A percentile compares a stretch with the other conserved stretches of the same genome.
These are phyloP conservation scores for Ogataea pignaliae DNA, from an alignment of 805 yeast species.

Conservation along the genomic window DNA sequence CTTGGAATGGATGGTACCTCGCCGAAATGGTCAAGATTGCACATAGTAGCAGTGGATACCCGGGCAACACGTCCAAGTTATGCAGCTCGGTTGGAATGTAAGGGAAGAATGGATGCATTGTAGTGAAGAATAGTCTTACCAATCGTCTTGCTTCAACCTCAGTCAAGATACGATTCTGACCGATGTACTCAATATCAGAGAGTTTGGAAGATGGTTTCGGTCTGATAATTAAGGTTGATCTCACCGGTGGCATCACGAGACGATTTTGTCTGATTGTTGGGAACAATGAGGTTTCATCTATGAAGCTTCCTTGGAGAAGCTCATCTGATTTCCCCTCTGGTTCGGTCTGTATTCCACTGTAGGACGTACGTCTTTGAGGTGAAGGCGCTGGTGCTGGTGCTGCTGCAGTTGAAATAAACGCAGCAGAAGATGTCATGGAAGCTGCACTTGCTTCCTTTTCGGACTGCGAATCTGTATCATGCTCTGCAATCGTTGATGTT, in stretches of 20 bases:
- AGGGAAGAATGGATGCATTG: slow-evolving; percentile 90
- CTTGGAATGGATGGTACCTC: slow-evolving; percentile 62
- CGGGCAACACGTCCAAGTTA: slow-evolving; percentile 58
- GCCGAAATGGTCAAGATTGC: slow-evolving; percentile 78
- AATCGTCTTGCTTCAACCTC: slow-evolving; percentile 57
- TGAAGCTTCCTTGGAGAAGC: slow-evolving; percentile 21
- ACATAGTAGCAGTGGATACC: slow-evolving; percentile 76
- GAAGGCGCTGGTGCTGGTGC: no score
- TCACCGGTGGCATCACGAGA: slow-evolving; percentile 40
- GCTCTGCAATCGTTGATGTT: no score
- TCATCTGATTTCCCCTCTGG: slow-evolving; percentile 1
- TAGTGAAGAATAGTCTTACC: slow-evolving; percentile 59
- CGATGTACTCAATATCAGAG: slow-evolving; percentile 62
- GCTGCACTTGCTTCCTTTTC: no score
- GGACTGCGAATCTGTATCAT: not conserved
- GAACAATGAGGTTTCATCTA: slow-evolving; percentile 23
- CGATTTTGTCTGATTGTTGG: slow-evolving; percentile 25
- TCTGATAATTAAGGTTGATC: slow-evolving; percentile 36
- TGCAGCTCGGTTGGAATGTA: slow-evolving; percentile 74
- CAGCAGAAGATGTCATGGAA: no score
- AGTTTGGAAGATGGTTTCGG: slow-evolving; percentile 45
- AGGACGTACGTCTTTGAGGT: no score
- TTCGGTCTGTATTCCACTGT: not conserved
- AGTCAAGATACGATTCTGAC: slow-evolving; percentile 46
- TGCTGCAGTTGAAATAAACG: no score